Evolutionary conservation across 176 grass and related monocot species (phyloP), one percentile per base, ranked within the genome.

Genomic region (Avena insularis): DNA sequence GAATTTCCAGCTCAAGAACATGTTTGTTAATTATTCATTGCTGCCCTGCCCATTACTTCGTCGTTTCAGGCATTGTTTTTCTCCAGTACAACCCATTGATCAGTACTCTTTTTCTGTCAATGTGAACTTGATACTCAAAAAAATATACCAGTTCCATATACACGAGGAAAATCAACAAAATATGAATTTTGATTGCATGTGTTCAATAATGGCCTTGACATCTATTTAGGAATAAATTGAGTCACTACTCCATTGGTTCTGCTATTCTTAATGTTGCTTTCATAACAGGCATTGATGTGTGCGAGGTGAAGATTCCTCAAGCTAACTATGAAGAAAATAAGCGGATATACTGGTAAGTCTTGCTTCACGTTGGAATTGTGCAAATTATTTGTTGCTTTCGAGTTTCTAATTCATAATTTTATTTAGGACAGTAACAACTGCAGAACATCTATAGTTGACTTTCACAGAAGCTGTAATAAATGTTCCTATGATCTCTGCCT

Each of bases 401-500:
- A 54, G 10, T 64, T 16, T 83, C 71, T 95, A 66, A 91, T 3
- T 66, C 6, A 12, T 38, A 16, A 2, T 48, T 64, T 57, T 75
- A 12, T 58, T 64, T 92, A 10, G 55, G 46, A 86, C 63, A 96
- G 96, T 12, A 43, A 96, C 71, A 93, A 89, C 67, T 98, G 95
- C 74, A 88, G 82, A 78, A 98, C 95, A 83, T 93, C 95, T 33
- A 98, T 98, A 63, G 83, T 95, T 83, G 93, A 98, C 62, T 89
- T 89, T 20, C 95, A 98, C 60, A 63, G 95, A 83, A 98, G 89
- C 88, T 98, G 95, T 5, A 21, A 51, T 16, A 82, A 40, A 40
- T 93, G 95, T 82, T 70, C 78, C 17, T 95, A 93, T 16, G 95
- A 95, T 83, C 64, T 98, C 21, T 98, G 95, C 77, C 86, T 98